These are phyloP conservation scores for Henckelia pumila DNA, from an alignment of 257 asterid species.

Conservation along the genomic window DNA sequence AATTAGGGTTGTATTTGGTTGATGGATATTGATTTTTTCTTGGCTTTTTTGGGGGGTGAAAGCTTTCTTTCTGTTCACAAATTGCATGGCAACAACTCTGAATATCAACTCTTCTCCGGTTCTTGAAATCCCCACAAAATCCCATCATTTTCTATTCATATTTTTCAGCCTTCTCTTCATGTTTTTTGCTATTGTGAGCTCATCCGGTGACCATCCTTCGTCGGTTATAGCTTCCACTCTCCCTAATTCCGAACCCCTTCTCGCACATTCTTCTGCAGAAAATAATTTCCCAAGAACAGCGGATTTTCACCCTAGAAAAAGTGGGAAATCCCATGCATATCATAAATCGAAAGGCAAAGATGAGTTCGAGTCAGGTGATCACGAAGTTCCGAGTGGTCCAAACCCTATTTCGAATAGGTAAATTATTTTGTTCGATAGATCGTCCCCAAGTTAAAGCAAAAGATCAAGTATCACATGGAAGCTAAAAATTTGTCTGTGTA, in stretches of 20 bases:
- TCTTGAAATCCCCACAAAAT: slow-evolving; percentile 25
- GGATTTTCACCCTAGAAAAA: slow-evolving; percentile 28
- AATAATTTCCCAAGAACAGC: slow-evolving; percentile 4
- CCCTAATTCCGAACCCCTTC: neutral
- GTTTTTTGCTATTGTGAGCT: slow-evolving; percentile 32
- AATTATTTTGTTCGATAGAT: neutral
- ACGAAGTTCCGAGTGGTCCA: slow-evolving; percentile 90
- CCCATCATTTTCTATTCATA: slow-evolving; percentile 23
- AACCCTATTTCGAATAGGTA: slow-evolving; percentile 78
- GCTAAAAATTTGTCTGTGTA: neutral
- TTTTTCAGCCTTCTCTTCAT: slow-evolving; percentile 31
- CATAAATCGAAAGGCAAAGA: slow-evolving; percentile 29
- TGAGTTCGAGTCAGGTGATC: slow-evolving; percentile 55
- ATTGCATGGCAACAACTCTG: slow-evolving; percentile 69
- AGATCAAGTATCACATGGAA: neutral
- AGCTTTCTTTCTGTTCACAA: slow-evolving; percentile 30
- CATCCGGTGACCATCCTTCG: slow-evolving; percentile 18
- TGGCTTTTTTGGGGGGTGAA: slow-evolving; percentile 49
- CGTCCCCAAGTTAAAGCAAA: neutral
- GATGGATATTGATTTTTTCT: slow-evolving; percentile 63
- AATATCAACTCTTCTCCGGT: slow-evolving; percentile 28
- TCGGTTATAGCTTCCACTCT: slow-evolving; percentile 15
- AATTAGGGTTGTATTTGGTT: slow-evolving; percentile 33
- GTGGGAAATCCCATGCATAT: slow-evolving; percentile 2
- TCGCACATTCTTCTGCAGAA: slow-evolving; percentile 9